These are phyloP conservation scores for Aspergillus bertholletiae DNA, from an alignment of 495 filamentous ascomycete species.

Conservation along the genomic window DNA sequence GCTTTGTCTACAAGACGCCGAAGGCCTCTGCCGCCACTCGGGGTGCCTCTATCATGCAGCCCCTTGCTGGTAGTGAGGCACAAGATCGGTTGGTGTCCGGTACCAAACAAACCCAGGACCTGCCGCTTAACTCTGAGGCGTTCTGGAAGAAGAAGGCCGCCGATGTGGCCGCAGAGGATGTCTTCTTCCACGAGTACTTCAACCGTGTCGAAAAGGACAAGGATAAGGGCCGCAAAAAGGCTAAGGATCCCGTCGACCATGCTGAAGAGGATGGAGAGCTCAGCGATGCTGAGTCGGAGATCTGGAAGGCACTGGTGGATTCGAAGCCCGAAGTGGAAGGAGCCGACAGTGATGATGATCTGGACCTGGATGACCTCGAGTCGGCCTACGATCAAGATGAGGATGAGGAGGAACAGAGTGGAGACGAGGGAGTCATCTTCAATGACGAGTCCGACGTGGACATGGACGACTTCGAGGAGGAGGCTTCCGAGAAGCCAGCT, in stretches of 20 bases:
- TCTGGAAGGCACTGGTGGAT: conserved; percentile 89
- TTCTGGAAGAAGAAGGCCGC: conserved; percentile 91
- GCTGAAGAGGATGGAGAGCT: conserved; percentile 28
- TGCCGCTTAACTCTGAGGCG: conserved; percentile 74
- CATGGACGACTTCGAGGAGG: conserved; percentile 45
- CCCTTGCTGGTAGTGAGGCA: conserved; percentile 64
- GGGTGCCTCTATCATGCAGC: conserved; percentile 94
- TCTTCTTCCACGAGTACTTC: conserved; percentile 98
- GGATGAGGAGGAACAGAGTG: conserved; percentile 45
- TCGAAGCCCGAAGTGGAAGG: conserved; percentile 75
- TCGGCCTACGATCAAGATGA: conserved; percentile 48
- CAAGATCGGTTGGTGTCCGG: conserved; percentile 62
- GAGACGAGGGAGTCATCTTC: conserved; percentile 52
- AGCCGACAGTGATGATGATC: conserved; percentile 57
- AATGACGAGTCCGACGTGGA: conserved; percentile 47
- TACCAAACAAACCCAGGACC: conserved; percentile 39
- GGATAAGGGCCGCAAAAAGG: conserved; percentile 48
- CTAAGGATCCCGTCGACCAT: conserved; percentile 33
- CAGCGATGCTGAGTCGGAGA: conserved; percentile 61
- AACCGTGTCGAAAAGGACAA: conserved; percentile 70
- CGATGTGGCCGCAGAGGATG: conserved; percentile 84
- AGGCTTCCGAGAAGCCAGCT: conserved; percentile 25
- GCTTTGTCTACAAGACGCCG: conserved; percentile 91
- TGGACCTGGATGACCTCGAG: conserved; percentile 64
- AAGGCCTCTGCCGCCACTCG: conserved; percentile 60